Percentiles rank a stretch among this genome's conserved stretches.
Conservation (phyloP, 2,329 filamentous ascomycete species). For the Trichoderma sp. region DNA sequence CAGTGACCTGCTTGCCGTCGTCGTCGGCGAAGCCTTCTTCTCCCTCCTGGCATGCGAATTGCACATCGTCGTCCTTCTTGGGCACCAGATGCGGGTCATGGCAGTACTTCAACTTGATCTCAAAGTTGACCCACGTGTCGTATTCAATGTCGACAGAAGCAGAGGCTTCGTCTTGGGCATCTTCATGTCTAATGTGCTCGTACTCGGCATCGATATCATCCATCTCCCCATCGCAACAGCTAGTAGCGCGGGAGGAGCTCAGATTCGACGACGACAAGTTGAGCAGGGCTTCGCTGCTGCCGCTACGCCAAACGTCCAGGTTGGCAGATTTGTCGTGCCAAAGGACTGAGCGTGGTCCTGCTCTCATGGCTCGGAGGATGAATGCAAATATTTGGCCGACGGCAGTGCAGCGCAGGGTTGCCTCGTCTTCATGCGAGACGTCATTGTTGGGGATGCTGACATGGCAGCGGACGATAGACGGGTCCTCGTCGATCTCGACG, state of each 20-base stretch:
- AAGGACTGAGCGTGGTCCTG: slow-evolving; percentile 24
- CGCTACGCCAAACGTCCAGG: slow-evolving; percentile 34
- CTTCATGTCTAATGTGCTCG: not conserved
- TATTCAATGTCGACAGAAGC: not conserved
- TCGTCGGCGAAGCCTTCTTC: not conserved
- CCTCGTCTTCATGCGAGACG: slow-evolving; percentile 20
- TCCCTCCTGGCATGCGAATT: not conserved
- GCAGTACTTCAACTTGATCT: not conserved
- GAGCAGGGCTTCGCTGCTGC: slow-evolving; percentile 24
- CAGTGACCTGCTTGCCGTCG: not conserved
- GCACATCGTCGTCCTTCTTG: not conserved
- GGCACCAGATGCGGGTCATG: not conserved
- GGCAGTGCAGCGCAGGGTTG: slow-evolving; percentile 36
- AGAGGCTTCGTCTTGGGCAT: not conserved
- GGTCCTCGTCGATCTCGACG: slow-evolving; percentile 34
- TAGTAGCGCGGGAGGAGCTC: not conserved
- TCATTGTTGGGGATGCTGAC: not conserved
- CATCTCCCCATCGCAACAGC: not conserved
- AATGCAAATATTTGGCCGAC: slow-evolving; percentile 41
- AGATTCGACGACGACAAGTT: not conserved
- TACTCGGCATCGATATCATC: not conserved
- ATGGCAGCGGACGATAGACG: slow-evolving; percentile 21
- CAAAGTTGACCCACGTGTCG: not conserved
- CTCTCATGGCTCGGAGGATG: slow-evolving; percentile 32
- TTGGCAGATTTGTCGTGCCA: slow-evolving; percentile 31